Percentiles rank a stretch among this genome's conserved stretches.
These are phyloP conservation scores for Pestalotiopsis sp. DNA, from an alignment of 2,329 filamentous ascomycete species.

Conservation along the genomic window DNA sequence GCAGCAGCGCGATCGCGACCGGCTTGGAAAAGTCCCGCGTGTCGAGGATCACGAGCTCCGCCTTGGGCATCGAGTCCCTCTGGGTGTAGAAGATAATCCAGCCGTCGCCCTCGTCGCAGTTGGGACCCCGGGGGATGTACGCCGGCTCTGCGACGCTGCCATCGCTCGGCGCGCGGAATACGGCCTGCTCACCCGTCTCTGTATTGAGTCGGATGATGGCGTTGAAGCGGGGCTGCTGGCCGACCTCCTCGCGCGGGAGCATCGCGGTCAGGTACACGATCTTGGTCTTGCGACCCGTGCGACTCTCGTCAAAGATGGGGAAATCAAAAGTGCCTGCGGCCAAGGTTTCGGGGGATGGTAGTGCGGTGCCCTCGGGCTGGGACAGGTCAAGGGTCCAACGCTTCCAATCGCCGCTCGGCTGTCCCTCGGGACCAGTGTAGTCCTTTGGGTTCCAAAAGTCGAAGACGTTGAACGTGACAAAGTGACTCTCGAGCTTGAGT, in stretches of 20 bases:
- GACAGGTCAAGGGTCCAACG: neutral
- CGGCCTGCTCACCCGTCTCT: neutral
- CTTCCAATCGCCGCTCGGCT: neutral
- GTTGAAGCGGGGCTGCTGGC: neutral
- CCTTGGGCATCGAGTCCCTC: neutral
- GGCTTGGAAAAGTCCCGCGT: neutral
- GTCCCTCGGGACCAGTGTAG: neutral
- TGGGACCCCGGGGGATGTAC: neutral
- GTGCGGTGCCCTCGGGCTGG: neutral
- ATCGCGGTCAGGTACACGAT: neutral
- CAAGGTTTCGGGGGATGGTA: neutral
- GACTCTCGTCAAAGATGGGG: neutral
- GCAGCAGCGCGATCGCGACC: neutral
- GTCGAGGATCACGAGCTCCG: neutral
- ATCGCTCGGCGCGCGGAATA: neutral
- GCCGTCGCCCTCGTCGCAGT: neutral
- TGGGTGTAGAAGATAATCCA: neutral
- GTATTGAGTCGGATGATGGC: neutral
- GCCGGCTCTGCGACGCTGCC: neutral
- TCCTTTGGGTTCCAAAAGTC: neutral
- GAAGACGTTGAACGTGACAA: neutral
- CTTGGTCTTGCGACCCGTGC: neutral
- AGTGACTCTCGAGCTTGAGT: neutral
- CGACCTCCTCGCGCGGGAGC: neutral
- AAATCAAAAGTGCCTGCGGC: neutral